phyloP scores from a whole-genome alignment of 805 yeast species.

The Saccharomyces kudriavzevii region DNA sequence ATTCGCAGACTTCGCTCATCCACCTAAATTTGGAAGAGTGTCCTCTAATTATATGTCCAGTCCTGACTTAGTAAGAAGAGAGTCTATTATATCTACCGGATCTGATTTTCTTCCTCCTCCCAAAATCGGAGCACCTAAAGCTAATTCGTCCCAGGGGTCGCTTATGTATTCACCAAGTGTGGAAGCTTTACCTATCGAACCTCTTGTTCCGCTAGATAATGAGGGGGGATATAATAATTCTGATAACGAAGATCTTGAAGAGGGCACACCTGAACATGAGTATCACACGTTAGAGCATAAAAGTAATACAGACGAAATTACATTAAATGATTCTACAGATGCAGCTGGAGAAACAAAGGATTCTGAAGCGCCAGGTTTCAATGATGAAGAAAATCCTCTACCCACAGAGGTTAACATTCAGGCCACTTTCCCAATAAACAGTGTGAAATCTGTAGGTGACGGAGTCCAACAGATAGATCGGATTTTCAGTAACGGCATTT shows the following conservation, averaged over 20 bases:
- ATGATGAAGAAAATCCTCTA: background rate
- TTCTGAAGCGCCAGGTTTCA: background rate
- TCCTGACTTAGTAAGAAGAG: conserved; percentile 12
- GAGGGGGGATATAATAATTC: background rate
- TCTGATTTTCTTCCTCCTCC: conserved; percentile 22
- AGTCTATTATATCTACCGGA: conserved; percentile 6
- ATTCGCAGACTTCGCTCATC: conserved; percentile 1
- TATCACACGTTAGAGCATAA: background rate
- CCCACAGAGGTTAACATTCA: background rate
- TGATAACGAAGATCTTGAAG: background rate
- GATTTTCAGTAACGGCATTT: background rate
- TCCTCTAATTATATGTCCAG: conserved; percentile 5
- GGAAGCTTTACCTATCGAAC: background rate
- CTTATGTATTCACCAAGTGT: conserved; percentile 1
- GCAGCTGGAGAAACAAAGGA: background rate
- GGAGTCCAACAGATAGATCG: background rate
- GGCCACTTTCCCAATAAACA: background rate
- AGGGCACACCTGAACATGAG: background rate
- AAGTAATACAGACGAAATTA: background rate
- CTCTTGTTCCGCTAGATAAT: background rate
- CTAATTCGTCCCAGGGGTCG: background rate
- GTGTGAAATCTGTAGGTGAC: background rate
- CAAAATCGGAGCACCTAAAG: conserved; percentile 3
- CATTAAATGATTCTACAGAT: background rate
- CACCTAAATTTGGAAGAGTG: conserved; percentile 1